Evolutionary conservation across 805 yeast species (phyloP).

Genomic region (Pichia rugopelliculosa): DNA sequence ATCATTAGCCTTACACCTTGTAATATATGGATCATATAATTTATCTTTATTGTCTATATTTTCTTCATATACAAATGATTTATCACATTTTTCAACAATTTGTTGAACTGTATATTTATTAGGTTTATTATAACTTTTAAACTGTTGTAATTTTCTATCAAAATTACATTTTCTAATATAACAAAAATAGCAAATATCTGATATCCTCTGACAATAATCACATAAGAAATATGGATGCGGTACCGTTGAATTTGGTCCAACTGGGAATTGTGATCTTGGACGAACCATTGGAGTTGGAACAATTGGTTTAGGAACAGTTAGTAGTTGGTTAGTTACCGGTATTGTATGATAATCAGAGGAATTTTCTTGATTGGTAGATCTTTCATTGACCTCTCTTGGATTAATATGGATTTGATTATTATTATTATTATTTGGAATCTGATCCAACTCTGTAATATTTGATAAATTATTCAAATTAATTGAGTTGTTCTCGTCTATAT

Average conservation of each 20-base stretch:
- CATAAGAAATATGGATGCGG: slow-evolving; percentile 5
- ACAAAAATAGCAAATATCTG: slow-evolving; percentile 8
- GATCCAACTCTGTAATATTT: too few relatives aligned
- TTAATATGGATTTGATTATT: too few relatives aligned
- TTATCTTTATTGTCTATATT: slow-evolving; percentile 1
- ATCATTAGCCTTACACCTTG: slow-evolving; percentile 5
- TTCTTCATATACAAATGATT: slow-evolving; percentile 6
- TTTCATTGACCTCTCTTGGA: too few relatives aligned
- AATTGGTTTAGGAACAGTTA: not conserved
- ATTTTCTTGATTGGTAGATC: too few relatives aligned
- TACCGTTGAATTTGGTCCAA: not conserved
- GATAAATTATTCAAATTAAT: too few relatives aligned
- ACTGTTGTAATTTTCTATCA: slow-evolving; percentile 2
- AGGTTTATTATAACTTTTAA: slow-evolving; percentile 2
- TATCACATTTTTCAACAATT: slow-evolving; percentile 3
- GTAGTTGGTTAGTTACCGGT: too few relatives aligned
- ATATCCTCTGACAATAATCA: slow-evolving; percentile 5
- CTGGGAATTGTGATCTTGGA: not conserved
- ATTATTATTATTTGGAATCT: too few relatives aligned
- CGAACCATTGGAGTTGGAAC: not conserved
- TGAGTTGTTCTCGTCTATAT: too few relatives aligned
- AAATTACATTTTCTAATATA: slow-evolving; percentile 1
- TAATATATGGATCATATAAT: slow-evolving; percentile 7
- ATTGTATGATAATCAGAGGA: too few relatives aligned
- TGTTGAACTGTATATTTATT: not conserved